A percentile compares a stretch with the other conserved stretches of the same genome.
Evolutionary conservation across 306 rosid species (phyloP).

Genomic region (Pueraria montana): DNA sequence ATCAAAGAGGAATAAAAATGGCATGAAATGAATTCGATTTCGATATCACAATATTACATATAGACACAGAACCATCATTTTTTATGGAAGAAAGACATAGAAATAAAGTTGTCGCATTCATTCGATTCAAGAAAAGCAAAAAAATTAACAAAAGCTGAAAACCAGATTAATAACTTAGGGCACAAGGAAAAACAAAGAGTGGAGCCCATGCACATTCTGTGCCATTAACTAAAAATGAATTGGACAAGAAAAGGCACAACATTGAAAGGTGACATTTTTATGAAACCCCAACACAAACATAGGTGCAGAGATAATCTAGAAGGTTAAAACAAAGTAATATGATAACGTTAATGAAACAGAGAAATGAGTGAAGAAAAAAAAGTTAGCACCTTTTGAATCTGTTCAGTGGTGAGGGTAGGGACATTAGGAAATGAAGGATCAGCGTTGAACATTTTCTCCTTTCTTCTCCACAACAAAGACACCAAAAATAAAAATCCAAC

Average conservation of each 20-base stretch:
- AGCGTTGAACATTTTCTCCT: slow-evolving; percentile 50
- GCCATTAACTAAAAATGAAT: slow-evolving; percentile 1
- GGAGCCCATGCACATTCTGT: slow-evolving; percentile 12
- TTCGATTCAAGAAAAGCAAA: background rate
- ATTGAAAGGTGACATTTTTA: slow-evolving; percentile 37
- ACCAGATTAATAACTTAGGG: slow-evolving; percentile 50
- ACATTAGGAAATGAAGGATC: slow-evolving; percentile 51
- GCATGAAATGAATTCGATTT: background rate
- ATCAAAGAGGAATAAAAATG: background rate
- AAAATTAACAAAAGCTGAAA: background rate
- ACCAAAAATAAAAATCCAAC: background rate
- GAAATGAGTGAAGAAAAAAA: slow-evolving; percentile 15
- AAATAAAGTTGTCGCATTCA: background rate
- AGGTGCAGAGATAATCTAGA: background rate
- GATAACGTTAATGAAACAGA: slow-evolving; percentile 21
- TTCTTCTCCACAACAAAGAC: slow-evolving; percentile 30
- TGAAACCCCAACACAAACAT: background rate
- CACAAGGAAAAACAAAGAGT: slow-evolving; percentile 51
- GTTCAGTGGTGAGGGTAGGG: slow-evolving; percentile 55
- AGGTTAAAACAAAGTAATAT: background rate
- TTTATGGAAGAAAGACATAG: background rate
- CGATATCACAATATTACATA: background rate
- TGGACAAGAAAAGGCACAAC: background rate
- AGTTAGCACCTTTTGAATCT: slow-evolving; percentile 62
- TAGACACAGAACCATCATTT: background rate